These are phyloP conservation scores for Wallacemonas sp. DNA, from an alignment of 208 protist genomes.

Conservation along the genomic window DNA sequence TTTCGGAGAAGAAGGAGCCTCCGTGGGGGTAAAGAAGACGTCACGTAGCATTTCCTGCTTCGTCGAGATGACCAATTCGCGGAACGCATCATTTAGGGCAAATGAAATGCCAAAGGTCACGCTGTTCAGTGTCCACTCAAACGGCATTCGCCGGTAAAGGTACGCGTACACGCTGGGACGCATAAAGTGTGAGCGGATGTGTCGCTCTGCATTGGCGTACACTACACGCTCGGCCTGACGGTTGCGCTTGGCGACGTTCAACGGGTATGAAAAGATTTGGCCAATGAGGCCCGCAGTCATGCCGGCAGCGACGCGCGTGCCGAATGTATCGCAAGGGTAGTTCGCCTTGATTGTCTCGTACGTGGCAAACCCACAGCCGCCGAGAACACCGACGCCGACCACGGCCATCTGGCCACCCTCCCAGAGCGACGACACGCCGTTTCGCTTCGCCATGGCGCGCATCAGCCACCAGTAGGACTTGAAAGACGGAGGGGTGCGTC, in stretches of 20 bases:
- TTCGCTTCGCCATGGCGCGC: slow-evolving; percentile 52
- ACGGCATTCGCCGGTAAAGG: slow-evolving; percentile 78
- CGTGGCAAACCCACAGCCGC: slow-evolving; percentile 88
- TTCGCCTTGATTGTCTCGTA: slow-evolving; percentile 87
- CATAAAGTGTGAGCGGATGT: slow-evolving; percentile 48
- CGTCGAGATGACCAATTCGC: slow-evolving; percentile 54
- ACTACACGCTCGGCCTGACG: slow-evolving; percentile 73
- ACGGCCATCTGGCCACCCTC: slow-evolving; percentile 87
- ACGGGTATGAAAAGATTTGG: slow-evolving; percentile 85
- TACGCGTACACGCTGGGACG: slow-evolving; percentile 47
- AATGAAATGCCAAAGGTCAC: slow-evolving; percentile 83
- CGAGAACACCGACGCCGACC: slow-evolving; percentile 85
- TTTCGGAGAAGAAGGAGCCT: background rate
- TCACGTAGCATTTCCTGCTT: slow-evolving; percentile 71
- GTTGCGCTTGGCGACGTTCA: slow-evolving; percentile 85
- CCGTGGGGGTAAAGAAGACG: slow-evolving; percentile 31
- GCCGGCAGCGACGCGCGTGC: slow-evolving; percentile 66
- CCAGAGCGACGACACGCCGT: slow-evolving; percentile 65
- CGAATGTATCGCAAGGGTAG: slow-evolving; percentile 65
- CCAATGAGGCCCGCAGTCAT: slow-evolving; percentile 67
- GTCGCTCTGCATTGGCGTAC: slow-evolving; percentile 34
- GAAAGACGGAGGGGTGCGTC: slow-evolving; percentile 39
- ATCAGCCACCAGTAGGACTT: slow-evolving; percentile 84
- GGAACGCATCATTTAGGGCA: slow-evolving; percentile 76
- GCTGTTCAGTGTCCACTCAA: slow-evolving; percentile 64